Base-by-base conservation (phyloP, 2,329 filamentous ascomycete species). In the Penicillium vulpinum region DNA sequence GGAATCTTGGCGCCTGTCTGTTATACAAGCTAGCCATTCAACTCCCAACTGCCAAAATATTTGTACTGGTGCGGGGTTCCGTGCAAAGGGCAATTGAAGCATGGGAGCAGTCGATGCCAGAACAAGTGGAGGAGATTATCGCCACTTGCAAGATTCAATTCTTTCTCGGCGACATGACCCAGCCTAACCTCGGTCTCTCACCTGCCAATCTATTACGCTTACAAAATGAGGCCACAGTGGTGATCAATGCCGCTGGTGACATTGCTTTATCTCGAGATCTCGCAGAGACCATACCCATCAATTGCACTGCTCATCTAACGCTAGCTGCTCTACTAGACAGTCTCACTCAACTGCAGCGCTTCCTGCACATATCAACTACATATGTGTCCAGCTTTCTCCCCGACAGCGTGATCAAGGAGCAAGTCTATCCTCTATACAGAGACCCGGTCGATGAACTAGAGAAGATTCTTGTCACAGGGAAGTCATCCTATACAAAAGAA, bases 201-300 rank as follows among this genome's bases (percentile, higher is more conserved):
- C 8, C 51, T 0, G 18, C 24, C n/a, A 47, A 61, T 10, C 26
- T 60, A 13, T 40, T 51, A 8, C 26, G 31, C 2, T 22, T 66
- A 16, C 56, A 49, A 16, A 35, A 48, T n/a, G 55, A 63, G 22
- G 52, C 54, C 5, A 67, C 63, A 0, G 31, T 58, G 2, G 50
- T 65, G 11, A 61, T 67, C 16, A 54, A 67, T 24, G 29, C 62
- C 4, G 63, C 62, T 8, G 65, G 60, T 1, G 54, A 61, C 24
- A 56, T 65, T 3, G 62, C 62, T 1, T 45, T 66, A 4, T 48
- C 54, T 10, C 53, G 58, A 24, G 29, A 51, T 13, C 59, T 64
- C 4, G 11, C 22, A 8, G 55, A 52, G 2, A 57, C 63, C 2
- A 50, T 63, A 10, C 51, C 50, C 5, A 8, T 53, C 16, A 66